These are phyloP conservation scores for Cryptomeria japonica DNA, from an alignment of 75 land plant species.

Conservation along the genomic window DNA sequence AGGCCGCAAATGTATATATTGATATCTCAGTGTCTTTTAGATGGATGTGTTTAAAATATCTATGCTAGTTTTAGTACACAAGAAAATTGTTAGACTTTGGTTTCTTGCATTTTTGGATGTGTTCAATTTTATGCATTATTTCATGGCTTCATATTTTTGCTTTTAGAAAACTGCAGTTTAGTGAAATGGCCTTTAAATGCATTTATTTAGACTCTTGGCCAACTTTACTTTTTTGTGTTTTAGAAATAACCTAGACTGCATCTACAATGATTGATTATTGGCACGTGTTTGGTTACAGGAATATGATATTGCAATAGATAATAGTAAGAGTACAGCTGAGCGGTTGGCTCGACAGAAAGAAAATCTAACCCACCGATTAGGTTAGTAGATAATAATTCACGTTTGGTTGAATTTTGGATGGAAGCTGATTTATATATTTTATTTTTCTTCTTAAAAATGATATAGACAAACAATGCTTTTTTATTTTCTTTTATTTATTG, in stretches of 20 bases:
- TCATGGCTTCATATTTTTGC: neutral
- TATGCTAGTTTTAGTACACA: neutral
- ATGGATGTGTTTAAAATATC: no score
- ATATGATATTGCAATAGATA: conserved; percentile 85
- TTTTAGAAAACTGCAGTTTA: neutral
- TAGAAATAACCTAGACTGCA: neutral
- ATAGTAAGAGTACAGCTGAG: conserved; percentile 69
- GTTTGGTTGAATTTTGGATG: neutral
- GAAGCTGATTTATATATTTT: conserved; percentile 3
- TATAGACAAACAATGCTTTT: neutral
- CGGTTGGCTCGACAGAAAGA: conserved; percentile 90
- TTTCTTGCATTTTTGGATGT: neutral
- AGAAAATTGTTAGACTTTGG: neutral
- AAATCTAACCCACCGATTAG: conserved; percentile 86
- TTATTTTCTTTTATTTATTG: neutral
- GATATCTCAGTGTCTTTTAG: no score
- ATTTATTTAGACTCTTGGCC: neutral
- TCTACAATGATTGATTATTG: neutral
- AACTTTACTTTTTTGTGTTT: neutral
- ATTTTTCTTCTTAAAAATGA: neutral
- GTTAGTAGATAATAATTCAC: conserved; percentile 35
- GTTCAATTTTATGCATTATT: neutral
- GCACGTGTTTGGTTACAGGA: conserved; percentile 54
- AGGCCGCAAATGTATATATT: no score
- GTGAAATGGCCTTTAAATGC: neutral